Base-by-base conservation (phyloP, 192 early-diverging fungal genomes). In the Lobosporangium transversale region DNA sequence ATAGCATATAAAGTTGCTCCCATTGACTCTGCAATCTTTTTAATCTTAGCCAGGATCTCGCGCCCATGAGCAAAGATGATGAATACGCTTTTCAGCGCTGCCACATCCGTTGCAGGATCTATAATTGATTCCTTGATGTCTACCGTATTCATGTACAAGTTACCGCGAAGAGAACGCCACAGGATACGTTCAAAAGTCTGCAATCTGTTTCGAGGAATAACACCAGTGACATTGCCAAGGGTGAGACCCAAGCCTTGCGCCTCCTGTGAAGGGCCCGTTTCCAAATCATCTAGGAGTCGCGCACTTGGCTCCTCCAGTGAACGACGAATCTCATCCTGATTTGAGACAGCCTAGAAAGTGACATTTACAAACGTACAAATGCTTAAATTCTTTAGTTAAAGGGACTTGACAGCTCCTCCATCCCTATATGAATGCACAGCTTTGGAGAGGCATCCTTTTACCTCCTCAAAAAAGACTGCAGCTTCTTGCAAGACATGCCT, bases 11-110 rank as follows among this genome's bases (percentile, higher is more conserved):
- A 79, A 26, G 95, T 98, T 10, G 95, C 97, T 23, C 98, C 98
- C 76, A 98, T 81, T 53, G 90, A 91, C 67, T 99, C 97, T 61
- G 94, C 89, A 29, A 98, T 96, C 83, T 95, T 97, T 59, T 82
- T 85, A 51, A 97, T 96, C 57, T 97, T 95, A 63, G 85, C 86
- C 27, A 97, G 79, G 65, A 98, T 85, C 70, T 95, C 92, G 53
- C 83, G 81, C 47, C 98, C 98, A 71, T 99, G 98, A 9, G 96
- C 95, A 89, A 99, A 99, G 53, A 99, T 93, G 52, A 95, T 90
- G 70, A 99, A 98, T 4, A 97, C 98, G 74, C 92, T 95, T 86
- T 99, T 99, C 60, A 95, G 88, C 9, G 97, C 89, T 4, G 84
- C 68, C 62, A 91, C 90, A 66, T 98, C 97, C 2, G 88, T 91